Evolutionary conservation across 139 green algal species (phyloP), one percentile per base, ranked within the genome.

Genomic region (Closterium sp.): DNA sequence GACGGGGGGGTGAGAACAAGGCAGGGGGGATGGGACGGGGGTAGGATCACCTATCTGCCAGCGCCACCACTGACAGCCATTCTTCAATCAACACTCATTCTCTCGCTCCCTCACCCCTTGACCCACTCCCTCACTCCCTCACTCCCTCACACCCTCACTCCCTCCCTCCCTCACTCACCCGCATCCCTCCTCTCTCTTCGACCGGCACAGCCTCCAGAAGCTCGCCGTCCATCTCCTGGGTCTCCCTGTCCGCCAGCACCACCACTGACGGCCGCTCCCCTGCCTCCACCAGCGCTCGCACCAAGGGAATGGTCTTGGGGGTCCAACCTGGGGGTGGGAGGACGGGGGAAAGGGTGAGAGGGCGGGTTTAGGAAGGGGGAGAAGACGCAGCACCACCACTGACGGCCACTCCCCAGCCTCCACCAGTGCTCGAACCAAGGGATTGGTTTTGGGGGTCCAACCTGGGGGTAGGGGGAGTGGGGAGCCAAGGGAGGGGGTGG

Each of bases 201-300:
- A 91, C 2, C n/a, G 87, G 87, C 28, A 91, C 34, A 31, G 87
- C 87, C n/a, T 91, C 84, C 25, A 87, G 64, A 6, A 91, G 34
- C 19, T 33, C 89, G 8, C 19, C 89, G 33, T 91, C 89, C 89
- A 91, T 91, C 32, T 31, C 89, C 84, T 34, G 32, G 21, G 36
- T 91, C 34, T 91, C 89, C 81, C 4, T 35, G 7, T 64, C 32
- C 3, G 76, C 89, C 69, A 91, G 31, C 32, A 91, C 84, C 5
- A 91, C 89, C 32, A 91, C 32, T 28, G 89, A 34, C 32, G 32
- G 3, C 3, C 89, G 83, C 31, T 91, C 30, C 28, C 76, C 33
- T 32, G 25, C 76, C 4, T 32, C 76, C 36, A 55, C 36, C 36
- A 91, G 88, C 83, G 28, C 33, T 36, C 88, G 8, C 81, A 91